These are phyloP conservation scores for Globisporangium spinosum DNA, from an alignment of 352 stramenopile species.

Conservation along the genomic window DNA sequence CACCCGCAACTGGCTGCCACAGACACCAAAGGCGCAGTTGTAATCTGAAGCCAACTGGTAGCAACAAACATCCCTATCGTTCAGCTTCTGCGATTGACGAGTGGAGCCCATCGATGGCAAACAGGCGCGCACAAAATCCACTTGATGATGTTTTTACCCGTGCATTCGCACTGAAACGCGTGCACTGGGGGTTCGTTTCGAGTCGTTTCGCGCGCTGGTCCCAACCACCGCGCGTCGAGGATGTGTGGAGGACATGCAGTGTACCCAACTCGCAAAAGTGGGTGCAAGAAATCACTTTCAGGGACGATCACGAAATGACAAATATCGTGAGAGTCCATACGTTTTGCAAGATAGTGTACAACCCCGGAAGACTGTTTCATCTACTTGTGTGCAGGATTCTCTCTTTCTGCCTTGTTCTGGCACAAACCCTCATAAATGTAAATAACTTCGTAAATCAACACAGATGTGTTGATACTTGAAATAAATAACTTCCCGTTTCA, in stretches of 20 bases:
- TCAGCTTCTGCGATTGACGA: not conserved
- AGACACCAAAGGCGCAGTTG: not conserved
- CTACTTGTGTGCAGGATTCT: not conserved
- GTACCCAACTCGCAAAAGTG: slow-evolving; percentile 5
- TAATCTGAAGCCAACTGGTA: not conserved
- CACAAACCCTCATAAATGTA: not conserved
- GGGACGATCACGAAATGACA: not conserved
- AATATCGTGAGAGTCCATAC: not conserved
- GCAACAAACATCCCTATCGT: not conserved
- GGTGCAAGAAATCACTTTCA: not conserved
- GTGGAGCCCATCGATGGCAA: not conserved
- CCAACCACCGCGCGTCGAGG: not conserved
- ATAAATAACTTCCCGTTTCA: not conserved
- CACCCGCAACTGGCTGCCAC: slow-evolving; percentile 5
- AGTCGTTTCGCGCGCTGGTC: slow-evolving; percentile 10
- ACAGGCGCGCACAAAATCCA: not conserved
- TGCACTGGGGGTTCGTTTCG: not conserved
- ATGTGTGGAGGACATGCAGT: not conserved
- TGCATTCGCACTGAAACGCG: not conserved
- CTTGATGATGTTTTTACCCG: not conserved
- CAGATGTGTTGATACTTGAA: not conserved
- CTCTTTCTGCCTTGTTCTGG: not conserved
- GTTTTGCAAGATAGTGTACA: not conserved
- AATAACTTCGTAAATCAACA: not conserved
- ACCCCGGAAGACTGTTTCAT: not conserved